Conservation (phyloP, 2,329 filamentous ascomycete species). For the Botrytis fabae region DNA sequence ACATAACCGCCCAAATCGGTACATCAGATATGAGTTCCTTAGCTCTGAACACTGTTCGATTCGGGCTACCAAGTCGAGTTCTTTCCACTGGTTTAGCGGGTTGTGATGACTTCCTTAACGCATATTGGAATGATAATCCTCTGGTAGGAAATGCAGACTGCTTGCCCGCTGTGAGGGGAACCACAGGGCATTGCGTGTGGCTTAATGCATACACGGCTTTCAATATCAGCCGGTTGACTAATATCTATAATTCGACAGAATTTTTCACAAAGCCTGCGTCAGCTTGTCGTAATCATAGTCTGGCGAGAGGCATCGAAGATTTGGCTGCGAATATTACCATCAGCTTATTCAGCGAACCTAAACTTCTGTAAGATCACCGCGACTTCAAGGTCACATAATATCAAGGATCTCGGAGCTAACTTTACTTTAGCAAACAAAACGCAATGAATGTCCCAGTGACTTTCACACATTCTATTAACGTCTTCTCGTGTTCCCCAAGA, state of each 20-base stretch:
- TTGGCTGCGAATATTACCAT: neutral
- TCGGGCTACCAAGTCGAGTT: neutral
- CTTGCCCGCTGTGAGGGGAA: neutral
- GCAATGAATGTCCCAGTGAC: neutral
- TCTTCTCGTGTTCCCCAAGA: neutral
- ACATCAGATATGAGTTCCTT: too few species aligned
- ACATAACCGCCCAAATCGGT: too few species aligned
- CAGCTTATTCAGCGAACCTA: neutral
- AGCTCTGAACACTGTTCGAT: neutral
- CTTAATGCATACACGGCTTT: neutral
- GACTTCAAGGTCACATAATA: neutral
- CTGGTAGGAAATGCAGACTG: neutral
- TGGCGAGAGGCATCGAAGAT: neutral
- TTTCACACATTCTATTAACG: neutral
- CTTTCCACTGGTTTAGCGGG: neutral
- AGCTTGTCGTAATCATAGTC: neutral
- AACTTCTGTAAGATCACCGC: neutral
- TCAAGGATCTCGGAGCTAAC: neutral
- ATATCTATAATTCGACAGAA: neutral
- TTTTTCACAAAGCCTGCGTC: neutral
- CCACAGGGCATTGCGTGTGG: neutral
- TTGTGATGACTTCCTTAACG: neutral
- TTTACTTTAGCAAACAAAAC: neutral
- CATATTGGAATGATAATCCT: neutral
- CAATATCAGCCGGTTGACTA: neutral